Percentiles rank a stretch among this genome's conserved stretches.
Conservation (phyloP, 2,329 filamentous ascomycete genomes). For the Bipolaris sorokiniana region DNA sequence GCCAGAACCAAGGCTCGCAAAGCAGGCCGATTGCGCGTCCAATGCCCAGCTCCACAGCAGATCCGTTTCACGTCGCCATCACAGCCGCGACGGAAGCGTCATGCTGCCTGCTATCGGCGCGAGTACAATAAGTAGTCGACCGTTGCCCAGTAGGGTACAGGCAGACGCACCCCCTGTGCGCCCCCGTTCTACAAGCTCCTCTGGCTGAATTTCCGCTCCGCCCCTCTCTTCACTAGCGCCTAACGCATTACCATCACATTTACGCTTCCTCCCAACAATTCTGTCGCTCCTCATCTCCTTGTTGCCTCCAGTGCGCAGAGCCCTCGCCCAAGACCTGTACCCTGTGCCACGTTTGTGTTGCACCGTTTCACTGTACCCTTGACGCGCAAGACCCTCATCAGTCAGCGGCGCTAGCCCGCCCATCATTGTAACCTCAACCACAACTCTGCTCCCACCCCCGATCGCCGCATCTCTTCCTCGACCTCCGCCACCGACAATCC, state of each 20-base stretch:
- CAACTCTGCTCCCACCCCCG: background rate
- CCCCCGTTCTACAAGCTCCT: slow-evolving; percentile 19
- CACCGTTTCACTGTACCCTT: slow-evolving; percentile 6
- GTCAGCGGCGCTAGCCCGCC: slow-evolving; percentile 30
- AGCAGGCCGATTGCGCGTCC: slow-evolving; percentile 41
- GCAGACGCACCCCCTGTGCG: slow-evolving; percentile 26
- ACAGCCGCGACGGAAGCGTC: slow-evolving; percentile 25
- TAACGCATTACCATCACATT: slow-evolving; percentile 32
- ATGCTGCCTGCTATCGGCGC: slow-evolving; percentile 17
- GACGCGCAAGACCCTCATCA: slow-evolving; percentile 17
- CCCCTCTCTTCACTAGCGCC: slow-evolving; percentile 41
- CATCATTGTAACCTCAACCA: slow-evolving; percentile 2
- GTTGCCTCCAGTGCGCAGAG: slow-evolving; percentile 31
- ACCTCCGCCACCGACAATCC: slow-evolving; percentile 16
- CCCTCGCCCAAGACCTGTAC: slow-evolving; percentile 23
- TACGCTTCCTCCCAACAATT: slow-evolving; percentile 30
- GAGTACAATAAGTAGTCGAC: slow-evolving; percentile 17
- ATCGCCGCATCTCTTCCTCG: slow-evolving; percentile 29
- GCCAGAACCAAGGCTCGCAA: slow-evolving; percentile 2
- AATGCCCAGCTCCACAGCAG: slow-evolving; percentile 31
- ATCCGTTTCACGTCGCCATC: slow-evolving; percentile 41
- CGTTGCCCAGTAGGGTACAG: slow-evolving; percentile 19
- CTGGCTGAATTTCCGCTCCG: slow-evolving; percentile 37
- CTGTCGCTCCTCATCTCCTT: slow-evolving; percentile 30
- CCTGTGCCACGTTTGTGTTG: slow-evolving; percentile 32